Percentiles rank a stretch among this genome's conserved stretches.
phyloP scores from a whole-genome alignment of 305 asterid species.

The Stenogyne calaminthoides region DNA sequence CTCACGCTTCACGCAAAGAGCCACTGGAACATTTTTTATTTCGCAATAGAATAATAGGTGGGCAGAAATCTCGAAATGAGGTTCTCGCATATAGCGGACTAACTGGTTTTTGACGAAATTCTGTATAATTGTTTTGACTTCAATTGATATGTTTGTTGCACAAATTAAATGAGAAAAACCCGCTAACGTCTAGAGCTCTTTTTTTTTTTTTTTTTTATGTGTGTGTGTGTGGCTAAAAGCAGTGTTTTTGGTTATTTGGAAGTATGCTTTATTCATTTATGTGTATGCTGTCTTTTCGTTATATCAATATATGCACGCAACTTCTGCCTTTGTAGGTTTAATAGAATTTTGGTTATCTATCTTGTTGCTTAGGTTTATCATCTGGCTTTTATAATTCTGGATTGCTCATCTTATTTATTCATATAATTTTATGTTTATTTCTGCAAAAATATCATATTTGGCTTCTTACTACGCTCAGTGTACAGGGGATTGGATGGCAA shows the following conservation, averaged over 20 bases:
- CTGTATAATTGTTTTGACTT: background rate
- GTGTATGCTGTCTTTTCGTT: background rate
- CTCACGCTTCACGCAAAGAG: conserved; percentile 8
- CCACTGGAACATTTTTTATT: background rate
- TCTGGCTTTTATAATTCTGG: conserved; percentile 14
- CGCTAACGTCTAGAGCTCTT: conserved; percentile 16
- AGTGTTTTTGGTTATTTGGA: background rate
- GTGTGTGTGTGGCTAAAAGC: background rate
- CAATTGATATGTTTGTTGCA: background rate
- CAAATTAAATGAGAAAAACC: conserved; percentile 1
- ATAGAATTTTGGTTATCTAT: background rate
- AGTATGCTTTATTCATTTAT: conserved; percentile 1
- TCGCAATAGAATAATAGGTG: background rate
- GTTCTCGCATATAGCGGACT: background rate
- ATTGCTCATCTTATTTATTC: background rate
- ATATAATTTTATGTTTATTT: background rate
- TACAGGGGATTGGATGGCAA: conserved; percentile 71
- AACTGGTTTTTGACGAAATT: background rate
- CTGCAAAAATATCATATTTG: background rate
- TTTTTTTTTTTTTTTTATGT: too few species aligned
- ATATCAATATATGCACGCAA: background rate
- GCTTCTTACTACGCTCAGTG: background rate
- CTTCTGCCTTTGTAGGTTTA: conserved; percentile 5
- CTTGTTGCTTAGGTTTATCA: conserved; percentile 11
- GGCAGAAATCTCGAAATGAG: background rate